Base-by-base conservation (phyloP, 2,329 filamentous ascomycete species). In the Ophiostoma montium region DNA sequence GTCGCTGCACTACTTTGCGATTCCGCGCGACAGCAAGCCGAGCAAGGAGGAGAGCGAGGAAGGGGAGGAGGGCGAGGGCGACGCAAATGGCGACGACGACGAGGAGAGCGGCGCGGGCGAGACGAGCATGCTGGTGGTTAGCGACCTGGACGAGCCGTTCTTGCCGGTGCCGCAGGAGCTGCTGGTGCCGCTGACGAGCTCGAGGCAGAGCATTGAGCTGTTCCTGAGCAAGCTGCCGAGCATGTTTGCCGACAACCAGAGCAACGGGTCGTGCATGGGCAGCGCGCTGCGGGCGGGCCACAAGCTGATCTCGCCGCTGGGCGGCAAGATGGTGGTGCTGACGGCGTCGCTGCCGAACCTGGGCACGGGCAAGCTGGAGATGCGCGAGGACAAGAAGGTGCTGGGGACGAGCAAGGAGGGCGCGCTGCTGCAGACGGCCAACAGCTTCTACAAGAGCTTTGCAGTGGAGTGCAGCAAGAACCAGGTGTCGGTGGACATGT, bases 381-480 rank as follows among this genome's bases (percentile, higher is more conserved):
- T 94, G 79, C 78, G 92, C 59, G 90, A 96, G 66, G 89, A 98
- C 66, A 95, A 95, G 73, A 95, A 95, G 67, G 68, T 94, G 15
- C 72, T 98, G 21, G 92, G 92, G 33, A 98, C 92, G 1, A 88
- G 83, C 56, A 95, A 95, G 65, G 92, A 98, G 64, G 87, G 78
- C 56, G 72, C 76, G 53, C 74, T 98, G 31, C 70, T 98, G 47
- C 90, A 96, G 64, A 95, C 92, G 0, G 85, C 80, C 36, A 95
- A 88, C 69, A 88, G 86, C 61, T 98, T 96, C 67, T 98, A 96
- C 75, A 98, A 98, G 74, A 94, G 86, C 60, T 98, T 98, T 60
- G 92, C 92, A 0, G 92, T 98, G 3, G 92, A 98, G 63, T 98
- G 92, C 67, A 95, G 89, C 35, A 98, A 98, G 71, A 94, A 94